phyloP scores from a whole-genome alignment of 169 alveolate species.

The Babesia bovis region DNA sequence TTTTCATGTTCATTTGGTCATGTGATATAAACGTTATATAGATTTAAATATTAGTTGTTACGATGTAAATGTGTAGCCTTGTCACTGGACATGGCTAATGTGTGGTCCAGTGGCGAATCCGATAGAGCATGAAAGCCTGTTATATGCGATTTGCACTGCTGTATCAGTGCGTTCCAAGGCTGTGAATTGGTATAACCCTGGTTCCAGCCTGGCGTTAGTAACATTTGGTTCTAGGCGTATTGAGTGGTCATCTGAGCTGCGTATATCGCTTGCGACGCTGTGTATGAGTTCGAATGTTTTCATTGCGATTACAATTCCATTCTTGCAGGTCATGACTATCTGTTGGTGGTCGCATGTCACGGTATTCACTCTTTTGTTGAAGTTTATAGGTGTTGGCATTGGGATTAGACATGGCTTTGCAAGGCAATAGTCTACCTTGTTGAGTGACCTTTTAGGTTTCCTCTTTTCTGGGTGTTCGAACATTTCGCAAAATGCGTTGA shows the following conservation, averaged over 20 bases:
- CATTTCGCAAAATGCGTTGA: constrained; percentile 56
- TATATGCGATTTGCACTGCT: constrained; percentile 40
- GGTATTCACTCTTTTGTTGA: constrained; percentile 22
- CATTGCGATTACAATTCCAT: constrained; percentile 40
- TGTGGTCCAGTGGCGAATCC: constrained; percentile 28
- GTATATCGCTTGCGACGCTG: constrained; percentile 13
- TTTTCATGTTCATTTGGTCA: background rate
- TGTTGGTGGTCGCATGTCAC: constrained; percentile 56
- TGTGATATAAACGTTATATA: background rate
- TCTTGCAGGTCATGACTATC: constrained; percentile 23
- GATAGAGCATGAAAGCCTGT: constrained; percentile 57
- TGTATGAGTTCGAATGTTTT: constrained; percentile 32
- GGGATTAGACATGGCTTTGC: constrained; percentile 36
- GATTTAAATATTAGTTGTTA: background rate
- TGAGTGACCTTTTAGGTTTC: constrained; percentile 26
- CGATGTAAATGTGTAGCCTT: background rate
- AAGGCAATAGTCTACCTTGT: constrained; percentile 26
- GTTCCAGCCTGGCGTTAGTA: constrained; percentile 36
- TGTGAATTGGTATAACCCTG: constrained; percentile 60
- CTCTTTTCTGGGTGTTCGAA: constrained; percentile 44
- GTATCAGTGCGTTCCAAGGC: constrained; percentile 3
- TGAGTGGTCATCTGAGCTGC: constrained; percentile 37
- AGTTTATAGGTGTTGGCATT: constrained; percentile 20
- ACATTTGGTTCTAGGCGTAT: constrained; percentile 39
- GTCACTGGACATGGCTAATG: background rate